These are phyloP conservation scores for Fusarium continuum DNA, from an alignment of 2,329 filamentous ascomycete genomes.

Conservation along the genomic window DNA sequence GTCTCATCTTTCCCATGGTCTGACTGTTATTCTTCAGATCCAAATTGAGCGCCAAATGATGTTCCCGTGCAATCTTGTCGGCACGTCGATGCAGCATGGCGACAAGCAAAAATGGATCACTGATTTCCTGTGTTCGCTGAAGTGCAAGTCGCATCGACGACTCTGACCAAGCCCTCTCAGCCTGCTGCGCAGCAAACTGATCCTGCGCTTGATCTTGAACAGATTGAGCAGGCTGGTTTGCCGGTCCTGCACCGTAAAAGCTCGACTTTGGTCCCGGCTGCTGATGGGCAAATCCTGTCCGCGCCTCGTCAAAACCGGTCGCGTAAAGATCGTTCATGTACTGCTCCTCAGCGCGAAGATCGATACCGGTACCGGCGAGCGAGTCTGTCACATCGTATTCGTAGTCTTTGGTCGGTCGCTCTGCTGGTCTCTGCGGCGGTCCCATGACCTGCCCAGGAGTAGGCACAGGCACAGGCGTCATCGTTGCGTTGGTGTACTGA, in stretches of 20 bases:
- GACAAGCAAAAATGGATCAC: slow-evolving; percentile 76
- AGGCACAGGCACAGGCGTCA: slow-evolving; percentile 41
- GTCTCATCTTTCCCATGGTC: slow-evolving; percentile 58
- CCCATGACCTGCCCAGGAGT: slow-evolving; percentile 56
- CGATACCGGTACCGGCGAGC: slow-evolving; percentile 83
- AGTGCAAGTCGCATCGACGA: slow-evolving; percentile 70
- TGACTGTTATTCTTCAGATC: slow-evolving; percentile 61
- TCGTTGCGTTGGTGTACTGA: slow-evolving; percentile 41
- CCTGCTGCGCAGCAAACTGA: slow-evolving; percentile 71
- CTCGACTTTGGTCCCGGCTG: slow-evolving; percentile 63
- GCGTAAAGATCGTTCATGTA: slow-evolving; percentile 76
- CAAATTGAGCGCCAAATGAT: slow-evolving; percentile 64
- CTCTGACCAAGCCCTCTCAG: slow-evolving; percentile 71
- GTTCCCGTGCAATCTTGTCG: slow-evolving; percentile 66
- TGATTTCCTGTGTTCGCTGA: slow-evolving; percentile 73
- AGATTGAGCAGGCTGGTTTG: slow-evolving; percentile 67
- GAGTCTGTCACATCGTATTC: slow-evolving; percentile 84
- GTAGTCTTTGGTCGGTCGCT: slow-evolving; percentile 68
- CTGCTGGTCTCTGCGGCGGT: slow-evolving; percentile 68
- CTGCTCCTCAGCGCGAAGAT: slow-evolving; percentile 86
- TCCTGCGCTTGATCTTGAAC: slow-evolving; percentile 62
- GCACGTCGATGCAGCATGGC: slow-evolving; percentile 67
- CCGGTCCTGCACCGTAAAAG: slow-evolving; percentile 72
- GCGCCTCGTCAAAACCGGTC: slow-evolving; percentile 59
- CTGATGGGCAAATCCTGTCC: slow-evolving; percentile 62